Evolutionary conservation across 805 yeast genomes (phyloP).

Genomic region (Ogataea pini): DNA sequence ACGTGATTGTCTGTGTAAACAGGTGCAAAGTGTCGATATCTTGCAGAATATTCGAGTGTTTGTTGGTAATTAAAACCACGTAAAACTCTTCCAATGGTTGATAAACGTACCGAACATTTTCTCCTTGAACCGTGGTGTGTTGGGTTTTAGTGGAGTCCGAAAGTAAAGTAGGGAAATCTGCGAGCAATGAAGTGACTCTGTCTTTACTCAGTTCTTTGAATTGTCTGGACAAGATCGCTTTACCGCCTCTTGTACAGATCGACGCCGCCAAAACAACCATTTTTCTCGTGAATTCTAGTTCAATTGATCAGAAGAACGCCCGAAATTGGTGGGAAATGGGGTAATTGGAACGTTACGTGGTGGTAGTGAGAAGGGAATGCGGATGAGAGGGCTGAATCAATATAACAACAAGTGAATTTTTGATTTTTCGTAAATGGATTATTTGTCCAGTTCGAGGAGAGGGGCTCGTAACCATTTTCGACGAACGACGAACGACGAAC

Average conservation of each 20-base stretch:
- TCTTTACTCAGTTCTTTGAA: constrained; percentile 83
- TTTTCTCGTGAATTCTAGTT: not conserved
- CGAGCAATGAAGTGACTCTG: constrained; percentile 79
- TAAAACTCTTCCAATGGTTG: constrained; percentile 95
- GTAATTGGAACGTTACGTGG: not conserved
- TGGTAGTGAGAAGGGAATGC: too few relatives aligned
- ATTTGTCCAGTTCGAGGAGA: constrained; percentile 10
- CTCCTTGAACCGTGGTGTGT: constrained; percentile 94
- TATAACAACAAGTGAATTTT: not conserved
- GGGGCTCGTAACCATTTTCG: constrained; percentile 8
- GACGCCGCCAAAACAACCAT: constrained; percentile 92
- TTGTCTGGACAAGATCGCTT: constrained; percentile 88
- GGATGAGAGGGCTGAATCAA: too few relatives aligned
- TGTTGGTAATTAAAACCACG: constrained; percentile 86
- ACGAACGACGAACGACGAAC: not conserved
- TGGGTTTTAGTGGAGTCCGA: constrained; percentile 67
- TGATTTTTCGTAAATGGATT: constrained; percentile 3
- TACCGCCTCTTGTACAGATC: constrained; percentile 91
- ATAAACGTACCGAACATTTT: constrained; percentile 86
- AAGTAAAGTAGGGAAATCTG: constrained; percentile 81
- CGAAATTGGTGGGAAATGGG: not conserved
- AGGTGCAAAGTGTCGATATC: constrained; percentile 90
- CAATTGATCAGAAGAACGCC: not conserved
- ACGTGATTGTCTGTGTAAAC: constrained; percentile 78
- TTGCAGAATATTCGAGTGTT: constrained; percentile 87